These are phyloP conservation scores for Diaporthe sp. DNA, from an alignment of 2,329 filamentous ascomycete species.

Conservation along the genomic window DNA sequence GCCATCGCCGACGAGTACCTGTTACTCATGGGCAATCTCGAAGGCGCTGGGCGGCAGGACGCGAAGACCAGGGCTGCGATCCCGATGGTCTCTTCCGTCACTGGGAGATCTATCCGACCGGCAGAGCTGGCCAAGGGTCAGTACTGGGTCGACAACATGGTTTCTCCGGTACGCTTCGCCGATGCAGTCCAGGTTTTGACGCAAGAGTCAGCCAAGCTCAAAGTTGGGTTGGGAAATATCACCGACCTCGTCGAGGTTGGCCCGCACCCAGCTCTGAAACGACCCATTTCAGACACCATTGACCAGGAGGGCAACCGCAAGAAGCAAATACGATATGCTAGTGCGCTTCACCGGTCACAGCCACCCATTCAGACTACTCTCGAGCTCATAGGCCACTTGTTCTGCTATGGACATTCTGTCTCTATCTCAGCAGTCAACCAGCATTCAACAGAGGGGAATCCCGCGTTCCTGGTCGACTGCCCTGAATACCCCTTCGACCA, in stretches of 20 bases:
- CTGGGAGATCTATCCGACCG: constrained; percentile 42
- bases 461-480: constrained; percentile 40
- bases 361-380: constrained; percentile 42
- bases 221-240: constrained; percentile 17
- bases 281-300: constrained; percentile 43
- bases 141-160: constrained; percentile 51
- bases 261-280: constrained; percentile 44
- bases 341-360: constrained; percentile 40
- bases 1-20: constrained; percentile 44
- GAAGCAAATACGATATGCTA: constrained; percentile 41
- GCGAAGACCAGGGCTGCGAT: constrained; percentile 37
- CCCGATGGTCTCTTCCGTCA: constrained; percentile 42
- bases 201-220: constrained; percentile 38
- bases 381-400: constrained; percentile 45
- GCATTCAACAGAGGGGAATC: constrained; percentile 45
- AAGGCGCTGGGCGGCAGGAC: constrained; percentile 40
- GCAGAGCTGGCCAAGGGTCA: constrained; percentile 40
- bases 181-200: constrained; percentile 39
- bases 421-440: constrained; percentile 44
- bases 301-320: constrained; percentile 23
- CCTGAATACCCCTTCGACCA: constrained; percentile 51
- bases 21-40: constrained; percentile 39
- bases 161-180: constrained; percentile 46
- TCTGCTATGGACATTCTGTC: constrained; percentile 43
- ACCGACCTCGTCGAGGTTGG: constrained; percentile 44